Percentiles rank a stretch among this genome's conserved stretches.
phyloP scores from a whole-genome alignment of 495 filamentous ascomycete genomes.

The Letharia columbiana region DNA sequence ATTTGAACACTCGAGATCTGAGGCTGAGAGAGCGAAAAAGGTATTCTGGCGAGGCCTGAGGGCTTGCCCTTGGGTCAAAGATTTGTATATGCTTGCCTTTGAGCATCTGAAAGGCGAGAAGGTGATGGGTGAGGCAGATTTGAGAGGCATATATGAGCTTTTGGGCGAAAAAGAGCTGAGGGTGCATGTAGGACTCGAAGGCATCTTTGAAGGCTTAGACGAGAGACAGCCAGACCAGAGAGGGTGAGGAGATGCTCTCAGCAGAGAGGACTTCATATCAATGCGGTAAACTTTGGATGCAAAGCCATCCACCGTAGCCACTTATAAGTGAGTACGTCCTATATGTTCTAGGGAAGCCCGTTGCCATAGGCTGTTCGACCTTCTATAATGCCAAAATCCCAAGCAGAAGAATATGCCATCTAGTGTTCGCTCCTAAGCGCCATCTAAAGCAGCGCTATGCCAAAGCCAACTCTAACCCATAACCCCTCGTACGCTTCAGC shows the following conservation, averaged over 20 bases:
- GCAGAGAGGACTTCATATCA: background rate
- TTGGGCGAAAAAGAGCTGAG: constrained; percentile 47
- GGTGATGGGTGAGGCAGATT: constrained; percentile 35
- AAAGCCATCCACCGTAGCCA: too few species aligned
- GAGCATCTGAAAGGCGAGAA: constrained; percentile 36
- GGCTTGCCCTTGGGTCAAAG: constrained; percentile 70
- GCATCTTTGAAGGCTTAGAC: constrained; percentile 21
- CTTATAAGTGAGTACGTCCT: background rate
- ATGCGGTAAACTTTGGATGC: background rate
- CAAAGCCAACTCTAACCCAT: background rate
- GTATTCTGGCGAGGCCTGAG: constrained; percentile 43
- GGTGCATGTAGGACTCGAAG: constrained; percentile 39
- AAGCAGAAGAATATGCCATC: constrained; percentile 3
- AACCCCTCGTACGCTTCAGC: background rate
- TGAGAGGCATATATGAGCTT: constrained; percentile 41
- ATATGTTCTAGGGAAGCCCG: background rate
- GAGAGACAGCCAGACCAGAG: background rate
- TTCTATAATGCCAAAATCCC: background rate
- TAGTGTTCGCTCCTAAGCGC: background rate
- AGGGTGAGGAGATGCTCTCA: background rate
- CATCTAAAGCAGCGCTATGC: background rate
- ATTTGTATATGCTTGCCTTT: constrained; percentile 56
- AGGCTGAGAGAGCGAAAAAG: constrained; percentile 38
- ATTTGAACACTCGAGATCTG: constrained; percentile 39
- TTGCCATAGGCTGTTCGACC: background rate